Evolutionary conservation across 805 yeast genomes (phyloP).

Genomic region (Cyberlindnera lachancei): DNA sequence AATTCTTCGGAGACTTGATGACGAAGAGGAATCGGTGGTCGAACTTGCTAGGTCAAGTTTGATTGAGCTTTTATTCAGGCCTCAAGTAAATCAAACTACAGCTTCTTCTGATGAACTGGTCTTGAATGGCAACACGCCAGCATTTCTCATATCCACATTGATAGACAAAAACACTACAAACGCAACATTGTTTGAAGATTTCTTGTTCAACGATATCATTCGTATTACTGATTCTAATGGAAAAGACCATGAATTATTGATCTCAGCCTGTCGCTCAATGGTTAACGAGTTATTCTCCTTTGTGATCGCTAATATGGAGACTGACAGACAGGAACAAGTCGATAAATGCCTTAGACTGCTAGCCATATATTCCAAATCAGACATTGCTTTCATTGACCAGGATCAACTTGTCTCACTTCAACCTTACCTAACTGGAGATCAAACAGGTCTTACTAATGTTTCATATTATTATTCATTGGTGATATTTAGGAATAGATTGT

Average conservation of each 20-base stretch:
- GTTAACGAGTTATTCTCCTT: conserved; percentile 30
- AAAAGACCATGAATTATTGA: conserved; percentile 10
- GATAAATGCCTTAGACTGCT: conserved; percentile 40
- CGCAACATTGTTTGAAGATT: conserved; percentile 38
- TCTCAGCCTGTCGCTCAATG: conserved; percentile 21
- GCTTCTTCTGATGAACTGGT: conserved; percentile 1
- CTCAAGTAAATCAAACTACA: conserved; percentile 1
- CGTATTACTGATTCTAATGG: conserved; percentile 20
- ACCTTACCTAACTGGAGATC: conserved; percentile 51
- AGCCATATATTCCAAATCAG: conserved; percentile 48
- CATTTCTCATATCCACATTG: conserved; percentile 28
- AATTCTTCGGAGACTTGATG: conserved; percentile 51
- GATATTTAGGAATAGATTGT: conserved; percentile 45
- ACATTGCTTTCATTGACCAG: conserved; percentile 47
- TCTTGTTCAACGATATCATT: conserved; percentile 38
- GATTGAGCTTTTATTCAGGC: conserved; percentile 30
- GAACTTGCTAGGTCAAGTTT: conserved; percentile 34
- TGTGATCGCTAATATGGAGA: conserved; percentile 29
- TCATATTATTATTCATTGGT: conserved; percentile 44
- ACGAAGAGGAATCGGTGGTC: conserved; percentile 55
- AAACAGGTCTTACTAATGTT: conserved; percentile 27
- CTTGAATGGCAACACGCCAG: conserved; percentile 7
- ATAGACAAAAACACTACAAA: conserved; percentile 31
- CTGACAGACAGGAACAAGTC: conserved; percentile 16
- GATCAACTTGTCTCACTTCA: conserved; percentile 61